These are phyloP conservation scores for Pseudocercospora cruenta DNA, from an alignment of 2,329 filamentous ascomycete genomes.

Conservation along the genomic window DNA sequence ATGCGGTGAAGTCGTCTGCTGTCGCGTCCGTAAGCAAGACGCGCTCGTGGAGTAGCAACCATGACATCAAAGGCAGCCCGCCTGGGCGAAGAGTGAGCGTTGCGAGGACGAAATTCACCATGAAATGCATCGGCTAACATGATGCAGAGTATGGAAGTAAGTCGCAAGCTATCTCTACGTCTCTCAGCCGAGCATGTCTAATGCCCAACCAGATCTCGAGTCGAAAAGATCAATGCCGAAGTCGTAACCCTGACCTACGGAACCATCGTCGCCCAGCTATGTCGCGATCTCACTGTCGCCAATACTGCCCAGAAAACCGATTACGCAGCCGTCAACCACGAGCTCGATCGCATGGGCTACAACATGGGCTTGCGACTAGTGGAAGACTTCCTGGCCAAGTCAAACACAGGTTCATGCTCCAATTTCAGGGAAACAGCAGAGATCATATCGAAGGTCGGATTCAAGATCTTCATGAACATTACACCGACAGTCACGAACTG, in stretches of 20 bases:
- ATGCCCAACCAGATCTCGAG: constrained; percentile 70
- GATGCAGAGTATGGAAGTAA: constrained; percentile 88
- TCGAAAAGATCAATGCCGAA: constrained; percentile 98
- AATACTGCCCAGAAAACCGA: constrained; percentile 66
- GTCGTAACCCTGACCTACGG: constrained; percentile 96
- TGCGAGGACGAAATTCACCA: neutral
- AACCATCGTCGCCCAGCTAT: constrained; percentile 94
- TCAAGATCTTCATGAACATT: constrained; percentile 98
- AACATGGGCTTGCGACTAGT: constrained; percentile 96
- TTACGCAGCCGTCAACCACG: constrained; percentile 94
- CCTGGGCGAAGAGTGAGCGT: constrained; percentile 73
- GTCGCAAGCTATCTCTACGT: constrained; percentile 38
- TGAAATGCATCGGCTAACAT: constrained; percentile 30
- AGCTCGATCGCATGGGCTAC: constrained; percentile 98
- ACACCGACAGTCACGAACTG: constrained; percentile 92
- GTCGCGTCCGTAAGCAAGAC: constrained; percentile 25
- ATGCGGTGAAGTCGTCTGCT: constrained; percentile 32
- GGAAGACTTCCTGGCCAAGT: constrained; percentile 96
- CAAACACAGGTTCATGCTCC: constrained; percentile 81
- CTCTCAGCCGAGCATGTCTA: neutral
- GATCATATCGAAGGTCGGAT: constrained; percentile 96
- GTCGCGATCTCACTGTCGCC: constrained; percentile 73
- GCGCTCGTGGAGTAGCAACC: constrained; percentile 19
- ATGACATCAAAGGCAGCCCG: constrained; percentile 68
- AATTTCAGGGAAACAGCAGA: constrained; percentile 97